Conservation (phyloP, 345 rosid species). For the Adansonia digitata region DNA sequence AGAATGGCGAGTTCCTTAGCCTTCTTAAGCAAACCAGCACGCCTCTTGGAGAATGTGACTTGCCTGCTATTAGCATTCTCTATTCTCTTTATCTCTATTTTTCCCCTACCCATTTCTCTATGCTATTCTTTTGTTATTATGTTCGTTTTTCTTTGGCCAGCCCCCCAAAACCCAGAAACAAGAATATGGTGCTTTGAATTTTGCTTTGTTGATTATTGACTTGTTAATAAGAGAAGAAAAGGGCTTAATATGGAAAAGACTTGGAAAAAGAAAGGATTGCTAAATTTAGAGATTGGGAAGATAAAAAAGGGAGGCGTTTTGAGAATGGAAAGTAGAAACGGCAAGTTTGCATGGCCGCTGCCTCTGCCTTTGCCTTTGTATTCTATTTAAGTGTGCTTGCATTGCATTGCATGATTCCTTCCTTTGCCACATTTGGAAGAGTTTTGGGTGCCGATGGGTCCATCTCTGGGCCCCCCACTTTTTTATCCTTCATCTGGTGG, state of each 20-base stretch:
- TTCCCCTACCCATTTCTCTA: constrained; percentile 82
- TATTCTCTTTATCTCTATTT: constrained; percentile 89
- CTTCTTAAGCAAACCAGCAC: constrained; percentile 85
- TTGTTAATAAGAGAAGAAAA: too few species aligned
- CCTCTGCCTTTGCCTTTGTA: constrained; percentile 21
- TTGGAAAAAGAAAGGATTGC: constrained; percentile 33
- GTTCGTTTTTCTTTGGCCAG: neutral
- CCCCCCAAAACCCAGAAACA: neutral
- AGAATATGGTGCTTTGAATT: too few species aligned
- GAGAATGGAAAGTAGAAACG: constrained; percentile 32
- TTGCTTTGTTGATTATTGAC: too few species aligned
- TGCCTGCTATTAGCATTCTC: constrained; percentile 95
- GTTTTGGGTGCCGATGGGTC: constrained; percentile 25
- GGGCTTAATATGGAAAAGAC: constrained; percentile 26
- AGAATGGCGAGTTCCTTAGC: constrained; percentile 86
- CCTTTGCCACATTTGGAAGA: constrained; percentile 45
- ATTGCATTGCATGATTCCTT: constrained; percentile 31
- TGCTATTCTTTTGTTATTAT: too few species aligned
- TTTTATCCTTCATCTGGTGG: neutral
- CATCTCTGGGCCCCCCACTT: constrained; percentile 17
- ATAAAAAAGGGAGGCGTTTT: constrained; percentile 21
- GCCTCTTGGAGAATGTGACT: constrained; percentile 93
- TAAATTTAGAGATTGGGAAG: constrained; percentile 36
- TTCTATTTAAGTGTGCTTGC: constrained; percentile 41
- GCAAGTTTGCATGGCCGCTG: constrained; percentile 60